These are phyloP conservation scores for Vinca minor DNA, from an alignment of 257 asterid genomes.

Conservation along the genomic window DNA sequence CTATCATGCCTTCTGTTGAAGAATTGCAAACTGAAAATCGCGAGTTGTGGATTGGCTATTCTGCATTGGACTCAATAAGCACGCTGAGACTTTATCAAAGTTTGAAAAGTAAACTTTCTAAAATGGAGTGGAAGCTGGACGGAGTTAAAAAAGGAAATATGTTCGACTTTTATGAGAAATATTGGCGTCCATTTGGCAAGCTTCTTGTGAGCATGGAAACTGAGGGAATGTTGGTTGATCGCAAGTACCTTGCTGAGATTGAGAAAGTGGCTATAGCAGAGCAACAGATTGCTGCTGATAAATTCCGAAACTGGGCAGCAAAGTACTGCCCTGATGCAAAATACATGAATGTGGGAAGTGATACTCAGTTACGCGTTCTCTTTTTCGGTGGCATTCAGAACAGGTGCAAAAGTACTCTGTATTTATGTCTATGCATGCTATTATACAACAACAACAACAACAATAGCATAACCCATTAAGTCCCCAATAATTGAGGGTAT, in stretches of 20 bases:
- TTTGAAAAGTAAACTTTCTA: slow-evolving; percentile 56
- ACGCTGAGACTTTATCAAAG: slow-evolving; percentile 81
- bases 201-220: slow-evolving; percentile 85
- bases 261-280: slow-evolving; percentile 82
- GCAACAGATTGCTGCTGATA: slow-evolving; percentile 73
- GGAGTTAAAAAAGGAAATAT: slow-evolving; percentile 65
- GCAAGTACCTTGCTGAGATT: slow-evolving; percentile 77
- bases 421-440: too few species aligned
- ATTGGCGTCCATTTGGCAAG: slow-evolving; percentile 93
- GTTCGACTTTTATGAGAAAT: slow-evolving; percentile 60
- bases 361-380: slow-evolving; percentile 76
- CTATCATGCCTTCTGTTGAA: slow-evolving; percentile 70
- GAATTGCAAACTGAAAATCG: slow-evolving; percentile 75
- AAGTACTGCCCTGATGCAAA: slow-evolving; percentile 74
- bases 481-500: too few species aligned
- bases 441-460: too few species aligned
- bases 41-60: slow-evolving; percentile 75
- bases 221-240: slow-evolving; percentile 91
- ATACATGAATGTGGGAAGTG: slow-evolving; percentile 94
- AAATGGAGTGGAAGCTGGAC: slow-evolving; percentile 57
- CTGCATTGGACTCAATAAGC: slow-evolving; percentile 88
- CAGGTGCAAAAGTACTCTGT: slow-evolving; percentile 55
- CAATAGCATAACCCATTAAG: too few species aligned
- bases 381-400: slow-evolving; percentile 88
- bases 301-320: slow-evolving; percentile 91